Percentiles rank a stretch among this genome's conserved stretches.
These are phyloP conservation scores for Xylariaceae sp. DNA, from an alignment of 2,329 filamentous ascomycete species.

Conservation along the genomic window DNA sequence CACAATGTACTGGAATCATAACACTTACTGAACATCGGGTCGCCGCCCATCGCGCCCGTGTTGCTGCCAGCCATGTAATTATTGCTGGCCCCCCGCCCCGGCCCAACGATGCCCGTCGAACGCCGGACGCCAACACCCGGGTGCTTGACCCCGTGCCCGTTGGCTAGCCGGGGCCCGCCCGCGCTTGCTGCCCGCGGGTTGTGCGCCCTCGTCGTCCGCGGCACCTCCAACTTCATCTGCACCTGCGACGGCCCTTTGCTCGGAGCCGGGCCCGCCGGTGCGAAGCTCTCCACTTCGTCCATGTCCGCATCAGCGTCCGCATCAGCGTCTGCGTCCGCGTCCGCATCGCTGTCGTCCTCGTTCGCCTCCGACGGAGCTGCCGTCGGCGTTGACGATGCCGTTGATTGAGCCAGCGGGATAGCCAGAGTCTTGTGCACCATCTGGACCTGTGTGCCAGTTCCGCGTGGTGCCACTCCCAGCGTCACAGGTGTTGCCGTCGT, in stretches of 20 bases:
- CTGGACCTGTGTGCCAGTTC: constrained; percentile 18
- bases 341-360: constrained; percentile 45
- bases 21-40: constrained; percentile 42
- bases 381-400: constrained; percentile 18
- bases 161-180: background rate
- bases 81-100: constrained; percentile 25
- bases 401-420: constrained; percentile 13
- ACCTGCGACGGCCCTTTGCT: constrained; percentile 30
- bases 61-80: constrained; percentile 43
- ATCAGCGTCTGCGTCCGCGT: constrained; percentile 49
- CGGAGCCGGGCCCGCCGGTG: constrained; percentile 43
- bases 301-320: constrained; percentile 40
- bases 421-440: constrained; percentile 18
- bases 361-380: constrained; percentile 25
- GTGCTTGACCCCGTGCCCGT: too few relatives aligned
- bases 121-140: constrained; percentile 14
- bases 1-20: too few relatives aligned
- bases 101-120: constrained; percentile 33
- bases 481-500: constrained; percentile 18
- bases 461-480: constrained; percentile 11
- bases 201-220: constrained; percentile 38
- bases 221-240: constrained; percentile 40
- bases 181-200: constrained; percentile 32
- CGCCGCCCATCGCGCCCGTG: constrained; percentile 42
- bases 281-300: constrained; percentile 56